These are phyloP conservation scores for Alternaria sp. DNA, from an alignment of 2,329 filamentous ascomycete species.

Conservation along the genomic window DNA sequence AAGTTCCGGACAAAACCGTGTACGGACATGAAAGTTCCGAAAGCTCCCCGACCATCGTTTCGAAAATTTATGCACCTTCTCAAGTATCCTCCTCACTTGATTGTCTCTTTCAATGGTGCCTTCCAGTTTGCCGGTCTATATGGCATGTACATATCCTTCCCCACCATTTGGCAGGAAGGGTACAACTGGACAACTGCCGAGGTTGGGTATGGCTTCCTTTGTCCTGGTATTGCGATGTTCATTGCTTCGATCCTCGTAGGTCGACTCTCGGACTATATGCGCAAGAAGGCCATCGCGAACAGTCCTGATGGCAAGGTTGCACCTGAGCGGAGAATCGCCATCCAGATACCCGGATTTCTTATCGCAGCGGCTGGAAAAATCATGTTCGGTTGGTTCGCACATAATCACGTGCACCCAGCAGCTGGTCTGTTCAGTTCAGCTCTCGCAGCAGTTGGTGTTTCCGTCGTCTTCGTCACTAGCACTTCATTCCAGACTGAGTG, in stretches of 20 bases:
- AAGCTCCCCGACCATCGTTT: slow-evolving; percentile 35
- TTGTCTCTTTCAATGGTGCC: slow-evolving; percentile 41
- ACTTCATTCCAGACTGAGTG: slow-evolving; percentile 56
- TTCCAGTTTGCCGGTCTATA: slow-evolving; percentile 42
- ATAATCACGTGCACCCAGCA: slow-evolving; percentile 30
- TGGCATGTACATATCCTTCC: slow-evolving; percentile 38
- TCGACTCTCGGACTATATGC: slow-evolving; percentile 51
- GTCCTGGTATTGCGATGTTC: slow-evolving; percentile 45
- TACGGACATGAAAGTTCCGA: slow-evolving; percentile 22
- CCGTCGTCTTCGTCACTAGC: slow-evolving; percentile 54
- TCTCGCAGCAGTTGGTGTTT: slow-evolving; percentile 40
- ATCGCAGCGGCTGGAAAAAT: slow-evolving; percentile 50
- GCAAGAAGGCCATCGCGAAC: slow-evolving; percentile 38
- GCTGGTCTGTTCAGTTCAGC: neutral
- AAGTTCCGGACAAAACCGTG: slow-evolving; percentile 33
- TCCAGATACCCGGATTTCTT: slow-evolving; percentile 54
- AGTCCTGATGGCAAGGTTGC: slow-evolving; percentile 37
- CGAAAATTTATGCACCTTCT: slow-evolving; percentile 36
- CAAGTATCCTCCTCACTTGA: slow-evolving; percentile 40
- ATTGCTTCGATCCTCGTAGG: slow-evolving; percentile 52
- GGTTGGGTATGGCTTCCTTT: slow-evolving; percentile 51
- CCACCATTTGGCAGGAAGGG: slow-evolving; percentile 31
- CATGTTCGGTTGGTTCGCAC: slow-evolving; percentile 56
- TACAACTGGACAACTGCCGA: slow-evolving; percentile 50
- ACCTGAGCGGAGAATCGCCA: slow-evolving; percentile 53